Percentiles rank a stretch among this genome's conserved stretches.
These are phyloP conservation scores for Salvia sclarea DNA, from an alignment of 305 asterid genomes.

Conservation along the genomic window DNA sequence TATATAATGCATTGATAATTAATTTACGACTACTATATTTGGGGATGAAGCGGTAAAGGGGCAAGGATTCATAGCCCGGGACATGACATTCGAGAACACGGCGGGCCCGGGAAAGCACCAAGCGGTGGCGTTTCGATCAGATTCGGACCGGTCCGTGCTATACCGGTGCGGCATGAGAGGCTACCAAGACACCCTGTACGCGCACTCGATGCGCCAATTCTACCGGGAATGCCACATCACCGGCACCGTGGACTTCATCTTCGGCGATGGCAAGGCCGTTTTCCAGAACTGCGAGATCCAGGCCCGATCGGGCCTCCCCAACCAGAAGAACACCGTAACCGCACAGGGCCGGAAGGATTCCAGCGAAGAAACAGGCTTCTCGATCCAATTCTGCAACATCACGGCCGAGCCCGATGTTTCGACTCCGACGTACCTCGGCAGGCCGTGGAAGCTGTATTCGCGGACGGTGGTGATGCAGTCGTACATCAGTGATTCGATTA, in stretches of 20 bases:
- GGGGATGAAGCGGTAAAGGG: conserved; percentile 45
- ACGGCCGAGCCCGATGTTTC: conserved; percentile 45
- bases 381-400: conserved; percentile 56
- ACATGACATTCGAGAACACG: conserved; percentile 60
- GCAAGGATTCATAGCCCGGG: conserved; percentile 72
- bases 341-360: conserved; percentile 69
- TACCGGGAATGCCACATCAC: conserved; percentile 57
- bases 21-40: too few relatives aligned
- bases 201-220: conserved; percentile 67
- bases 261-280: conserved; percentile 57
- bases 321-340: conserved; percentile 62
- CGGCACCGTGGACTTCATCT: conserved; percentile 70
- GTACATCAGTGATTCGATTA: conserved; percentile 46
- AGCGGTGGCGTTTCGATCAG: conserved; percentile 64
- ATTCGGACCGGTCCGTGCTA: conserved; percentile 61
- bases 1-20: too few relatives aligned
- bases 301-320: conserved; percentile 50
- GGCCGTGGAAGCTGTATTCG: conserved; percentile 70
- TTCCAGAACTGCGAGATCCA: conserved; percentile 52
- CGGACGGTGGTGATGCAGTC: conserved; percentile 64
- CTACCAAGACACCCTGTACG: conserved; percentile 65
- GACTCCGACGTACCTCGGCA: conserved; percentile 59
- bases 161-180: conserved; percentile 58
- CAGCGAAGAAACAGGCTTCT: conserved; percentile 52
- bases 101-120: conserved; percentile 73